Evolutionary conservation across 495 filamentous ascomycete genomes (phyloP).

Genomic region (Annulohypoxylon maeteangense): DNA sequence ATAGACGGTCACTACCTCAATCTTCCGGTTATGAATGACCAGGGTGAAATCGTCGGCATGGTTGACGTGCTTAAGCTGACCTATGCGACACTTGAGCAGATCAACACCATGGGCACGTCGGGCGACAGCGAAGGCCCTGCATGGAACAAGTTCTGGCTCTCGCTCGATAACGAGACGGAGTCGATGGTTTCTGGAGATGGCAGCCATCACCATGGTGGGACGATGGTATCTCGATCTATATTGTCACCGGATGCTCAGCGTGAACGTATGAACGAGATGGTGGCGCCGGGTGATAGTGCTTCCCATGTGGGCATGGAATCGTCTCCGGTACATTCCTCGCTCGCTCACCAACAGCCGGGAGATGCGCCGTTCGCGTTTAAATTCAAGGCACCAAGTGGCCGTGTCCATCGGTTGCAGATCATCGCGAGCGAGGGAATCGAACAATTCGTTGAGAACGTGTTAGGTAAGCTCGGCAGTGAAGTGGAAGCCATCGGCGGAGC

Average conservation of each 20-base stretch:
- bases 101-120: constrained; percentile 72
- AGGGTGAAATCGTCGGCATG: constrained; percentile 98
- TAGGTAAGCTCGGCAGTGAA: constrained; percentile 88
- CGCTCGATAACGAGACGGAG: constrained; percentile 94
- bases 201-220: constrained; percentile 66
- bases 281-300: constrained; percentile 92
- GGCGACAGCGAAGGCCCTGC: constrained; percentile 91
- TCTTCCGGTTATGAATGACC: constrained; percentile 96
- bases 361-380: constrained; percentile 95
- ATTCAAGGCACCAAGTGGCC: constrained; percentile 97
- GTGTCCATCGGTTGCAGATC: constrained; percentile 92
- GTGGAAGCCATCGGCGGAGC: constrained; percentile 85
- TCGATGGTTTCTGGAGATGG: constrained; percentile 95
- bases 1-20: constrained; percentile 98
- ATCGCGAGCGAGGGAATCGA: constrained; percentile 80
- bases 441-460: constrained; percentile 81
- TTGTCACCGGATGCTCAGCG: constrained; percentile 81
- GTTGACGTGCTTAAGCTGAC: constrained; percentile 98
- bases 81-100: constrained; percentile 97
- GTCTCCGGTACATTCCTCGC: constrained; percentile 71
- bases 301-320: constrained; percentile 87
- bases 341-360: constrained; percentile 66
- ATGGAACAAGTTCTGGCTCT: constrained; percentile 99
- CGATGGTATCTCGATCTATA: constrained; percentile 68
- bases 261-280: constrained; percentile 72